Evolutionary conservation across 306 rosid species (phyloP).

Genomic region (Albizia julibrissin): DNA sequence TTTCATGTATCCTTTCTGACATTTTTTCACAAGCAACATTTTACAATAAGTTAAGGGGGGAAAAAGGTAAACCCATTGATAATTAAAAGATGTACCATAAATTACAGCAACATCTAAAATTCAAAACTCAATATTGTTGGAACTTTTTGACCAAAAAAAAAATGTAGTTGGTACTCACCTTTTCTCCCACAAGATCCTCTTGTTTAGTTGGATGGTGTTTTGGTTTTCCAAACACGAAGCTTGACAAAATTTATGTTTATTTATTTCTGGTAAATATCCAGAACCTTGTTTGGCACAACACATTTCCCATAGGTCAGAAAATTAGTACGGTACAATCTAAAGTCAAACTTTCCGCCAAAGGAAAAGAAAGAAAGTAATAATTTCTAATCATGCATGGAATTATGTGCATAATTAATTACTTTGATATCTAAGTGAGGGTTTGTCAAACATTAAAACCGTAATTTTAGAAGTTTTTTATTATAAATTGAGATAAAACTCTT

Average conservation of each 20-base stretch:
- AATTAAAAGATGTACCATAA: not conserved
- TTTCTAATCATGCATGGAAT: conserved; percentile 2
- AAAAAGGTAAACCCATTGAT: too few relatives aligned
- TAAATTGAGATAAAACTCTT: too few relatives aligned
- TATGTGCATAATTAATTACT: conserved; percentile 1
- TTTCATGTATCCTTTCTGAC: too few relatives aligned
- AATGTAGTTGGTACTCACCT: too few relatives aligned
- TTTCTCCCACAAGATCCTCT: not conserved
- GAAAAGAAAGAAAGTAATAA: not conserved
- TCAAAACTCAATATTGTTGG: not conserved
- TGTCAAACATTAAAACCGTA: too few relatives aligned
- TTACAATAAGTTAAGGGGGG: too few relatives aligned
- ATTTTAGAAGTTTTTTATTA: too few relatives aligned
- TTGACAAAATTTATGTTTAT: not conserved
- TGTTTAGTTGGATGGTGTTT: not conserved
- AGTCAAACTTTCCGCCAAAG: not conserved
- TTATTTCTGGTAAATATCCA: not conserved
- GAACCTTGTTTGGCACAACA: not conserved
- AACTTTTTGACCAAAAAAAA: too few relatives aligned
- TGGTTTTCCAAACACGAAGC: not conserved
- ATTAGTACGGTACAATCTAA: not conserved
- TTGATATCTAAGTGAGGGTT: too few relatives aligned
- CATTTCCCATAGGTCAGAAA: not conserved
- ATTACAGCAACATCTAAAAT: not conserved
- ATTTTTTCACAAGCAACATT: too few relatives aligned